Evolutionary conservation across 2,329 filamentous ascomycete genomes (phyloP).

Genomic region (Fusarium siculi): DNA sequence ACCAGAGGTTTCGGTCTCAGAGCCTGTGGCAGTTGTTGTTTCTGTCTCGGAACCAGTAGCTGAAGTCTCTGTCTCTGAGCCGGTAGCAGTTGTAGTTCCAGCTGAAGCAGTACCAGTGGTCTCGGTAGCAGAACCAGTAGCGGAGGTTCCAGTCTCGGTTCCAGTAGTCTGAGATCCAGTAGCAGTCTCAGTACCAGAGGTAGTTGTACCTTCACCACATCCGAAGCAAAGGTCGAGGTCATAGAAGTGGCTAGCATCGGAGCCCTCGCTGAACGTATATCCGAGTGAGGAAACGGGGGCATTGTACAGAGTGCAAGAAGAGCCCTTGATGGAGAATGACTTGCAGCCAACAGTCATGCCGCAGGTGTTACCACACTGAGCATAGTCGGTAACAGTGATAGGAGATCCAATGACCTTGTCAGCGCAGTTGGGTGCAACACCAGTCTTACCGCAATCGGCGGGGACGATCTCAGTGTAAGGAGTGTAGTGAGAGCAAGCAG

Average conservation of each 20-base stretch:
- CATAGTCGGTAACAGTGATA: neutral
- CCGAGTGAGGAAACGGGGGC: neutral
- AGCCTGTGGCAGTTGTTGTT: neutral
- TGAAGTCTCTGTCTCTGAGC: neutral
- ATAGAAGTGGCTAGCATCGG: constrained; percentile 9
- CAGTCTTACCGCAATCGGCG: constrained; percentile 12
- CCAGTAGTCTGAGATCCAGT: neutral
- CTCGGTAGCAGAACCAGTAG: neutral
- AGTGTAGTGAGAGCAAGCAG: constrained; percentile 26
- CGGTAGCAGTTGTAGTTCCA: neutral
- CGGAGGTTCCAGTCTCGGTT: neutral
- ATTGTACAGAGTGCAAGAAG: constrained; percentile 19
- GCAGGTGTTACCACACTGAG: constrained; percentile 24
- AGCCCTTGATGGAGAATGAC: constrained; percentile 20
- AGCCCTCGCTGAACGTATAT: neutral
- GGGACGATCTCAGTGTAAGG: neutral
- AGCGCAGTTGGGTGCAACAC: neutral
- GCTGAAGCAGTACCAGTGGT: neutral
- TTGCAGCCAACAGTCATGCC: constrained; percentile 30
- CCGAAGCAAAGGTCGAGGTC: constrained; percentile 31
- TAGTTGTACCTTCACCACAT: constrained; percentile 21
- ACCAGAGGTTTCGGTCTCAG: neutral
- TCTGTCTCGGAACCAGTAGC: neutral
- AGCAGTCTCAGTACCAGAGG: constrained; percentile 12
- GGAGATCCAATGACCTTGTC: constrained; percentile 7